phyloP scores from a whole-genome alignment of 2,329 filamentous ascomycete genomes.

The Pseudocercospora musae region DNA sequence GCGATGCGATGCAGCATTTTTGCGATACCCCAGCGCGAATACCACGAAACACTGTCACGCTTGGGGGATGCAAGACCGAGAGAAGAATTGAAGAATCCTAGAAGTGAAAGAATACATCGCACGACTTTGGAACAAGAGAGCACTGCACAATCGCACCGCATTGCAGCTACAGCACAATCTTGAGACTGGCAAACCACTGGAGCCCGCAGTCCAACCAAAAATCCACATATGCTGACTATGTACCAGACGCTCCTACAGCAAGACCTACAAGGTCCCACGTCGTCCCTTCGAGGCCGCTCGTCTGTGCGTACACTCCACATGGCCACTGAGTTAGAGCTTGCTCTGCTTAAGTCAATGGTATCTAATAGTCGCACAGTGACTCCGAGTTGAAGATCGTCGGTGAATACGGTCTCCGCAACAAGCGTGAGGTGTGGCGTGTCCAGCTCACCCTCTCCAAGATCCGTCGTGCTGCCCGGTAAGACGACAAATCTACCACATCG shows the following conservation, averaged over 20 bases:
- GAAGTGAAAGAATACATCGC: not conserved
- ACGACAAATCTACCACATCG: constrained; percentile 13
- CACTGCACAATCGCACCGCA: not conserved
- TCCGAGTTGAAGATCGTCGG: constrained; percentile 99
- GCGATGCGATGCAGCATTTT: not conserved
- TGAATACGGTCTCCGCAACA: constrained; percentile 99
- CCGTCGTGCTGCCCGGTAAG: constrained; percentile 98
- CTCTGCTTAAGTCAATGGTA: constrained; percentile 91
- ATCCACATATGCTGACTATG: constrained; percentile 19
- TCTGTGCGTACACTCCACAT: constrained; percentile 82
- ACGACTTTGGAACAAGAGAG: not conserved
- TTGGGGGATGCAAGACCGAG: not conserved
- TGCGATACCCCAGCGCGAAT: not conserved
- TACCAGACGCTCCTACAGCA: constrained; percentile 72
- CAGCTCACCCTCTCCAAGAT: constrained; percentile 99
- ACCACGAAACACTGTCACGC: not conserved
- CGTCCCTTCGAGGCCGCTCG: constrained; percentile 99
- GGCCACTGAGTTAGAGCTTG: constrained; percentile 99
- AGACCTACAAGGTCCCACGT: constrained; percentile 99
- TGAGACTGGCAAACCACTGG: not conserved
- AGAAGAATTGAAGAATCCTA: not conserved
- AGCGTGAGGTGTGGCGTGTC: constrained; percentile 99
- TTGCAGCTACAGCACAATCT: not conserved
- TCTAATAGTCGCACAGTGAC: constrained; percentile 76
- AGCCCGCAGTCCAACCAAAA: not conserved